Evolutionary conservation across 805 yeast species (phyloP).

Genomic region (Isabelozyma pseudorhagii): DNA sequence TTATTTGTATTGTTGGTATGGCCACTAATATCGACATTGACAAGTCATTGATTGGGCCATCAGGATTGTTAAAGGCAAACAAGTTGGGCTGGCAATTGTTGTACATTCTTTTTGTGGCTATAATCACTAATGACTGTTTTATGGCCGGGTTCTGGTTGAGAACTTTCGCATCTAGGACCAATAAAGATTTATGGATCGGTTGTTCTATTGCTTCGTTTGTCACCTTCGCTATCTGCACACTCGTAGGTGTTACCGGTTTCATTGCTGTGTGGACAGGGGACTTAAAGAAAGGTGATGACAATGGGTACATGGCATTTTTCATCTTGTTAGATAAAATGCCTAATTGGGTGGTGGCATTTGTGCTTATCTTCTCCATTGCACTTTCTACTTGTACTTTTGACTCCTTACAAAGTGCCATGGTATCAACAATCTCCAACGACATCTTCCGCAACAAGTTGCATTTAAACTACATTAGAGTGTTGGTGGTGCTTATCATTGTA

Average conservation of each 20-base stretch:
- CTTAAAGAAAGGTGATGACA: conserved; percentile 47
- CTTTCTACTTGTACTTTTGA: conserved; percentile 88
- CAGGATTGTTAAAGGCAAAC: conserved; percentile 62
- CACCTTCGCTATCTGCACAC: conserved; percentile 57
- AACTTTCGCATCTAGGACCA: conserved; percentile 82
- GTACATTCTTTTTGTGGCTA: conserved; percentile 81
- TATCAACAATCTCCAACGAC: conserved; percentile 87
- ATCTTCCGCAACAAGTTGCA: conserved; percentile 78
- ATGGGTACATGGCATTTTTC: conserved; percentile 70
- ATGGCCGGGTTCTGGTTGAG: conserved; percentile 92
- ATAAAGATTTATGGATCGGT: conserved; percentile 73
- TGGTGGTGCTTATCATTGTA: conserved; percentile 76
- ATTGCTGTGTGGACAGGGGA: conserved; percentile 89
- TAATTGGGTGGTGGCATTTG: conserved; percentile 81
- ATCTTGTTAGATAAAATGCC: conserved; percentile 71
- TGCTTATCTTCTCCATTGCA: conserved; percentile 67
- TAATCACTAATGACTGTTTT: conserved; percentile 86
- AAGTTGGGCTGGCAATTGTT: conserved; percentile 86
- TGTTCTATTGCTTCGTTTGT: conserved; percentile 72
- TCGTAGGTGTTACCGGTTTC: conserved; percentile 81
- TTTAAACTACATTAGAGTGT: conserved; percentile 59
- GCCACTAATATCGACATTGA: conserved; percentile 72
- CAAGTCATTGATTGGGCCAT: conserved; percentile 56
- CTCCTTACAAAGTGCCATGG: conserved; percentile 83
- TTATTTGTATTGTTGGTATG: conserved; percentile 75